phyloP scores from a whole-genome alignment of 495 filamentous ascomycete genomes.

The Amphirosellinia nigrospora region DNA sequence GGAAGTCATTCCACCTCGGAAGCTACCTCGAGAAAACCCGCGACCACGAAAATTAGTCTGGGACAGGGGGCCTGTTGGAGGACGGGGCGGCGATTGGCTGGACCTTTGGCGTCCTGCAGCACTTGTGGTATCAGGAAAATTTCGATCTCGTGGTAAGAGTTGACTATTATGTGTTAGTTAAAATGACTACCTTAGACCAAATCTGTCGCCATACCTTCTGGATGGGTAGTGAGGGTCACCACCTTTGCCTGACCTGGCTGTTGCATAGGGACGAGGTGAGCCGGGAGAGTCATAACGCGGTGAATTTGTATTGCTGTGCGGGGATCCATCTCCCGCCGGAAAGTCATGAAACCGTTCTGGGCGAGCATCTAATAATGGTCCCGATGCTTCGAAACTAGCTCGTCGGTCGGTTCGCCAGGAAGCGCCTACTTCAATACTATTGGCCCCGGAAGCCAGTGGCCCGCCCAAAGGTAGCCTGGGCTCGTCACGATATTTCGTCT shows the following conservation, averaged over 20 bases:
- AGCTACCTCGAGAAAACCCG: constrained; percentile 56
- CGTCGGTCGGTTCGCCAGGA: constrained; percentile 48
- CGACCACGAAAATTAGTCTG: constrained; percentile 60
- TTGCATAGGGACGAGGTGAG: constrained; percentile 68
- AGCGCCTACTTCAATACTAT: constrained; percentile 56
- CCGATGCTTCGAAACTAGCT: constrained; percentile 42
- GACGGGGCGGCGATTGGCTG: constrained; percentile 57
- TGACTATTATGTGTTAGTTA: constrained; percentile 51
- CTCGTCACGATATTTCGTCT: constrained; percentile 44
- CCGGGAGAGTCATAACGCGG: constrained; percentile 73
- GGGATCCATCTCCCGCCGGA: constrained; percentile 63
- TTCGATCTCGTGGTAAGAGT: constrained; percentile 62
- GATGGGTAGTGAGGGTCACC: constrained; percentile 62
- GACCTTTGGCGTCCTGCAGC: constrained; percentile 54
- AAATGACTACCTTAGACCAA: constrained; percentile 29
- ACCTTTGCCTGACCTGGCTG: constrained; percentile 64
- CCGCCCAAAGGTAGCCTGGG: constrained; percentile 35
- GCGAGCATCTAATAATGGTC: background rate
- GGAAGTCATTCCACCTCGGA: constrained; percentile 46
- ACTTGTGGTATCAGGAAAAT: constrained; percentile 57
- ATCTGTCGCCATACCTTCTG: constrained; percentile 59
- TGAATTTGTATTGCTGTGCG: constrained; percentile 62
- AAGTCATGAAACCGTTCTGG: constrained; percentile 41
- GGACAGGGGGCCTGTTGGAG: constrained; percentile 55
- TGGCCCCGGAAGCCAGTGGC: constrained; percentile 52